phyloP scores from a whole-genome alignment of 2,329 filamentous ascomycete species.

The Daldinia sp. region DNA sequence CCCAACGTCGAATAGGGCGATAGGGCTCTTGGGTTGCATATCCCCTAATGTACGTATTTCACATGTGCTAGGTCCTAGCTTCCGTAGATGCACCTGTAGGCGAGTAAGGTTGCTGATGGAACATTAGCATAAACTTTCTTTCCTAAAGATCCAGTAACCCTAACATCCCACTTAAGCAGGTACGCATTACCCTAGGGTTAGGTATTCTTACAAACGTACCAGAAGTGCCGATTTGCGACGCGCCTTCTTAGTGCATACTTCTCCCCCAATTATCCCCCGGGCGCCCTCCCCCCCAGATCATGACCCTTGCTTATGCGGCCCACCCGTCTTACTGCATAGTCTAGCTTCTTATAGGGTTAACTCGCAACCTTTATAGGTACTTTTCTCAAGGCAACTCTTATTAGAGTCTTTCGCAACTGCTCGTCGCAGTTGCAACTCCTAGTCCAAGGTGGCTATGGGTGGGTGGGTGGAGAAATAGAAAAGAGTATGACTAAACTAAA shows the following conservation, averaged over 20 bases:
- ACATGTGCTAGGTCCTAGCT: too few species aligned
- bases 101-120: too few species aligned
- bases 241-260: conserved; percentile 5
- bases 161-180: conserved; percentile 7
- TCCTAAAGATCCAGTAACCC: too few species aligned
- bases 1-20: neutral
- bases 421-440: neutral
- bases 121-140: neutral
- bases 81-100: too few species aligned
- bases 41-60: neutral
- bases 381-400: conserved; percentile 4
- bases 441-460: neutral
- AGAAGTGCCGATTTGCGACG: conserved; percentile 17
- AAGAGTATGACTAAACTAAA: conserved; percentile 25
- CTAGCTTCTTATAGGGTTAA: neutral
- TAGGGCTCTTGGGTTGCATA: neutral
- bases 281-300: conserved; percentile 18
- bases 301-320: conserved; percentile 8
- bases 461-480: conserved; percentile 25
- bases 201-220: conserved; percentile 21
- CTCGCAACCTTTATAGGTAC: neutral
- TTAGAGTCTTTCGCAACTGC: too few species aligned
- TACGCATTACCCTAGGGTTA: conserved; percentile 12
- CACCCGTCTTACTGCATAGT: conserved; percentile 29
- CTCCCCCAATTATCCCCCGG: neutral